These are phyloP conservation scores for Saccharum hybrid DNA, from an alignment of 202 grass and related monocot genomes.

Conservation along the genomic window DNA sequence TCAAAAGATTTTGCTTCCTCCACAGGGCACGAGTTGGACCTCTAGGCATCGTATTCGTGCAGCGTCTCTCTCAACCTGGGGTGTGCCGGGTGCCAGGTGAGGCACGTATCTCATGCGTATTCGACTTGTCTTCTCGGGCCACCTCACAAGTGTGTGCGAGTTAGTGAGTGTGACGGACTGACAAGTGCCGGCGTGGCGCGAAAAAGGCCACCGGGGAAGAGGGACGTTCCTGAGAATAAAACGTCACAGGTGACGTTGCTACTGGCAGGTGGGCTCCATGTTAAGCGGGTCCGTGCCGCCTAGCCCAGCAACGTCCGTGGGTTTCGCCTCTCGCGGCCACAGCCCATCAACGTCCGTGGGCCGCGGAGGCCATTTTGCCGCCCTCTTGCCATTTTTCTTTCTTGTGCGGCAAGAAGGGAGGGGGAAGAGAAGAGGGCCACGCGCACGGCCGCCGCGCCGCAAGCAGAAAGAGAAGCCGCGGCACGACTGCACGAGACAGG, in stretches of 20 bases:
- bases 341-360: background rate
- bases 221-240: background rate
- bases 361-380: background rate
- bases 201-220: background rate
- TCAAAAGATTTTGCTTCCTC: background rate
- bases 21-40: background rate
- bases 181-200: too few species aligned
- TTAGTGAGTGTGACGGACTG: background rate
- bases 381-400: constrained; percentile 19
- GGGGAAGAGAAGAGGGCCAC: background rate
- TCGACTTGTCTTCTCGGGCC: background rate
- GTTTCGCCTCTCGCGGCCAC: too few species aligned
- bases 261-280: background rate
- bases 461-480: constrained; percentile 13
- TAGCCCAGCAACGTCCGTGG: too few species aligned
- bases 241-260: background rate
- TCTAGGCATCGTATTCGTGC: background rate
- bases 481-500: background rate
- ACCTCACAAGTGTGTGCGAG: constrained; percentile 10
- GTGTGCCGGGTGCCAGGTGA: background rate
- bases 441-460: constrained; percentile 28
- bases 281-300: background rate
- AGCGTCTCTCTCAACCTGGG: background rate
- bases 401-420: constrained; percentile 41
- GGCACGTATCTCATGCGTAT: background rate